Base-by-base conservation (phyloP, 306 rosid genomes). In the Lathyrus tuberosus region DNA sequence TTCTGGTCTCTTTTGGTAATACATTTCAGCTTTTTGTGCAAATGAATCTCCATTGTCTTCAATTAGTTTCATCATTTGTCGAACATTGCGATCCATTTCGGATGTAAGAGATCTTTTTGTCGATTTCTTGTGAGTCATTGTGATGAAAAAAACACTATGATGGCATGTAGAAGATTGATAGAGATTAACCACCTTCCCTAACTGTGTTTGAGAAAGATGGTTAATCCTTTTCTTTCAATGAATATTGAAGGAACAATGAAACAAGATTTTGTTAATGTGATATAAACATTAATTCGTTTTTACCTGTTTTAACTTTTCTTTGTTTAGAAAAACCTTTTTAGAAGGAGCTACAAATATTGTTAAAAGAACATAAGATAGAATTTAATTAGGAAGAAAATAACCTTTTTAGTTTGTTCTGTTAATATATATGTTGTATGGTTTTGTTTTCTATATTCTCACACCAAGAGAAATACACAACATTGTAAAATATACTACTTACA, bases 21-120 rank as follows among this genome's bases (percentile, higher is more conserved):
- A 66, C 93, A 88, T 92, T 85, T 95, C 96, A 38, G 92, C 99
- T 80, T 95, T 95, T 61, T 95, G 86, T 3, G 99, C 99, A 82
- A 91, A 89, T 30, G 99, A 89, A 75, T 95, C 99, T 61, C 91
- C 76, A 75, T 82, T 81, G 28, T 91, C 90, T 58, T 92, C 96
- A 14, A 90, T 67, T 33, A 85, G 80, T 86, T 78, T 90, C 79
- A 65, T 0, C 96, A 95, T 95, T 62, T 83, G 89, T 64, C 82
- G 89, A 83, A 89, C 76, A 52, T 81, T 83, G 17, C 79, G 68
- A 8, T 82, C 80, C 86, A 78, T 74, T 5, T 86, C 96, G 83
- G 91, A 8, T 46, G 63, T 67, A 26, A 86, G 65, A 43, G 83
- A 80, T 48, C 81, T 84, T 77, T 82, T 79, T 20, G 78, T 80